Evolutionary conservation across 225 moss, liverwort and hornwort genomes (phyloP), one percentile per base, ranked within the genome.

Genomic region (Lunularia cruciata): DNA sequence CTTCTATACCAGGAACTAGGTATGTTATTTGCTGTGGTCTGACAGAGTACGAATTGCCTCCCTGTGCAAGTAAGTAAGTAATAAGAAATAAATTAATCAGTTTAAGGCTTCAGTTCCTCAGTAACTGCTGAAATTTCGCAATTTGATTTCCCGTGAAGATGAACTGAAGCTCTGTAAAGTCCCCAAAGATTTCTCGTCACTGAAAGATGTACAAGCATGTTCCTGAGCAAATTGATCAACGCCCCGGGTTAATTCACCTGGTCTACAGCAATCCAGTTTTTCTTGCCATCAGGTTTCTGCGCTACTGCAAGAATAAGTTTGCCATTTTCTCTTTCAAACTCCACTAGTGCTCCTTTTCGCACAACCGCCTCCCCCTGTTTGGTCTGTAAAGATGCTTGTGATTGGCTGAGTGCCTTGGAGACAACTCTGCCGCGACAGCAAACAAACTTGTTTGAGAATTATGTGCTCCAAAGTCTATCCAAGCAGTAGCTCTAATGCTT

Each of bases 251-350:
- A 40, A 6, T 16, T 79, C 72, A 89, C 96, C 96, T 92, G 90
- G 73, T 98, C 96, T 22, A 81, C 71, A 52, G 87, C 96, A 76
- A 81, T 73, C 96, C 96, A 98, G 67, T 86, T 98, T 65, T 69
- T 83, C 89, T 92, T 98, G 57, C 89, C 90, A 58, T 92, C 96
- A 66, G 86, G 87, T 69, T 78, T 87, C 73, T 86, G 89, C 60
- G 84, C 83, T 69, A 98, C 96, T 47, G 86, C 89, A 57, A 98
- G 90, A 59, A 90, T 72, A 72, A 75, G 38, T 69, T 83, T 82
- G 20, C 89, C 90, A 72, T 79, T 76, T 73, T 98, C 96, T 75
- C 83, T 90, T 71, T 85, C 76, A 60, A 98, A 90, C 69, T 98
- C 96, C 57, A 98, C 53, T 59, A 98, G 60, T 26, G 86, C 68